phyloP scores from a whole-genome alignment of 139 green algal genomes.

The Dunaliella sp. region DNA sequence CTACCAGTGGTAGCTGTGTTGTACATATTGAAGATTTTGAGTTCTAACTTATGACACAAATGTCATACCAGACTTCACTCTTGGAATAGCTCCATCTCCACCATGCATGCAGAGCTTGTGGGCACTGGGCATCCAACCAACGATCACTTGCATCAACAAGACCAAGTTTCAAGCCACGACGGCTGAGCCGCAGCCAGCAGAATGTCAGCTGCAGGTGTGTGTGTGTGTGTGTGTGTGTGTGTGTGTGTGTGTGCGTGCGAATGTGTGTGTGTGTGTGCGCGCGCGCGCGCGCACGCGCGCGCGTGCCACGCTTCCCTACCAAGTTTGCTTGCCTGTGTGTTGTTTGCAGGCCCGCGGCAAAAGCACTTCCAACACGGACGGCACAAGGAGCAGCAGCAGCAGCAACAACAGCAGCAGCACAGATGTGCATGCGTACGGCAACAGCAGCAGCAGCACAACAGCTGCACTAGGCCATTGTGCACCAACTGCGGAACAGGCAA shows the following conservation, averaged over 20 bases:
- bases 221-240: background rate
- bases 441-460: background rate
- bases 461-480: background rate
- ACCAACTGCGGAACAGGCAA: background rate
- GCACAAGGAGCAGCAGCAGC: background rate
- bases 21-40: too few relatives aligned
- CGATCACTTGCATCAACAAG: background rate
- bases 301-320: too few relatives aligned
- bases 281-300: background rate
- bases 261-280: background rate
- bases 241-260: background rate
- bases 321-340: too few relatives aligned
- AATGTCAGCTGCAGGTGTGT: background rate
- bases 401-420: background rate
- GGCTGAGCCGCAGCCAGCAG: background rate
- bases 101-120: slow-evolving; percentile 1
- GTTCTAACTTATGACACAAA: too few relatives aligned
- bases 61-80: too few relatives aligned
- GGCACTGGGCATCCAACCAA: background rate
- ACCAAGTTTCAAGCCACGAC: background rate
- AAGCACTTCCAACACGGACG: background rate
- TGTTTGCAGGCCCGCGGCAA: too few relatives aligned
- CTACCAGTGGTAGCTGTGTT: too few relatives aligned
- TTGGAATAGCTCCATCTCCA: too few relatives aligned
- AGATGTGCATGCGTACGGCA: background rate